phyloP scores from a whole-genome alignment of 768 basidiomycete species.

The Leccinellum albellum region DNA sequence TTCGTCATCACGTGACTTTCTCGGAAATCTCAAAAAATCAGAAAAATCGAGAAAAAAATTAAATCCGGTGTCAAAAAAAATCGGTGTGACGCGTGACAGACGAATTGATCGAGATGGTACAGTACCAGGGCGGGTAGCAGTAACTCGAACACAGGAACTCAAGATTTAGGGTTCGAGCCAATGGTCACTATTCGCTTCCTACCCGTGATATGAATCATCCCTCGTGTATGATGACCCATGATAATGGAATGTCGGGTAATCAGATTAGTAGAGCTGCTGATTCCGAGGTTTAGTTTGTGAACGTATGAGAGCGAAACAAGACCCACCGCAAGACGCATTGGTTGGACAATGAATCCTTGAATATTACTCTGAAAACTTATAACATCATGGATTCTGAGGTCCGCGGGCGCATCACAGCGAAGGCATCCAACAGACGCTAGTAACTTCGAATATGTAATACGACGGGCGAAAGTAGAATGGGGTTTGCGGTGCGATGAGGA shows the following conservation, averaged over 20 bases:
- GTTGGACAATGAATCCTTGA: neutral
- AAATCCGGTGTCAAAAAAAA: too few species aligned
- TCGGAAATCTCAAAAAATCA: too few species aligned
- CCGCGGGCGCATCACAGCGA: neutral
- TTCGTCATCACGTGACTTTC: too few species aligned
- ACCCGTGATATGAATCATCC: neutral
- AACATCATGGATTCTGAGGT: neutral
- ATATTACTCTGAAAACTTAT: neutral
- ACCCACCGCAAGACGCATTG: neutral
- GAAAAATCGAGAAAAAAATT: too few species aligned
- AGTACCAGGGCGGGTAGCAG: neutral
- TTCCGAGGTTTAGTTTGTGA: neutral
- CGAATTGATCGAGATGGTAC: too few species aligned
- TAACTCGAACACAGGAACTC: neutral
- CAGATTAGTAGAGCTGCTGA: neutral
- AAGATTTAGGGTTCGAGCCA: neutral
- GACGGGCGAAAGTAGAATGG: neutral
- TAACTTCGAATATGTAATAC: neutral
- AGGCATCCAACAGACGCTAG: neutral
- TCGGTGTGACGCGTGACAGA: too few species aligned
- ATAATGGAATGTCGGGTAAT: neutral
- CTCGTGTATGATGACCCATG: neutral
- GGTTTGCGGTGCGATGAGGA: neutral
- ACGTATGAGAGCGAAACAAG: neutral
- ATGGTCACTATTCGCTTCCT: neutral